These are phyloP conservation scores for Geranium brycei DNA, from an alignment of 345 rosid genomes.

Conservation along the genomic window DNA sequence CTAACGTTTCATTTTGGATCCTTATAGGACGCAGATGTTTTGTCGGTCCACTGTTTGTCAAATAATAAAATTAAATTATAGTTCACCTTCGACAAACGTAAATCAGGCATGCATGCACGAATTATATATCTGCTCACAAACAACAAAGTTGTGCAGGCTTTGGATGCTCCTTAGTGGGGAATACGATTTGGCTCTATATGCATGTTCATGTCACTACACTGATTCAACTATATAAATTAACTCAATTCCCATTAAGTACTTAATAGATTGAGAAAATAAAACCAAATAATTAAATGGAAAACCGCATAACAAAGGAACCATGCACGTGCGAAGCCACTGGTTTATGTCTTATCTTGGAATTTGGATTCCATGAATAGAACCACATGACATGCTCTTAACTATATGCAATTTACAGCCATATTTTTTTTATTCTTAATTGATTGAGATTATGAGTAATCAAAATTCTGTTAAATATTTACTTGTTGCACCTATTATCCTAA, in stretches of 20 bases:
- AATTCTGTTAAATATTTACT: too few relatives aligned
- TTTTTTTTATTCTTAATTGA: too few relatives aligned
- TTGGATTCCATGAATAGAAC: not conserved
- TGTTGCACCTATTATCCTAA: too few relatives aligned
- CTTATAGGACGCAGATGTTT: not conserved
- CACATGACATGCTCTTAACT: not conserved
- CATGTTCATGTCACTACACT: not conserved
- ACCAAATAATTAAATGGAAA: not conserved
- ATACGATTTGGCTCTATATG: not conserved
- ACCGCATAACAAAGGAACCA: not conserved
- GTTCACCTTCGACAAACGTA: too few relatives aligned
- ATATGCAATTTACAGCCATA: not conserved
- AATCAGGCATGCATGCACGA: too few relatives aligned
- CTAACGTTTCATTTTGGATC: not conserved
- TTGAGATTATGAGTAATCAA: too few relatives aligned
- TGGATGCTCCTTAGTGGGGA: not conserved
- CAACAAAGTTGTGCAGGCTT: not conserved
- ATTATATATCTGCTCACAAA: too few relatives aligned
- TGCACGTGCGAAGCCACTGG: not conserved
- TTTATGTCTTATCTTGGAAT: not conserved
- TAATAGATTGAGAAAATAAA: too few relatives aligned
- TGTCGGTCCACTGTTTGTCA: not conserved
- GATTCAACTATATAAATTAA: not conserved
- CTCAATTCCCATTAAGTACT: not conserved
- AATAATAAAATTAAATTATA: too few relatives aligned